Conservation (phyloP, 257 asterid species). For the Solanum corneliomulleri region DNA sequence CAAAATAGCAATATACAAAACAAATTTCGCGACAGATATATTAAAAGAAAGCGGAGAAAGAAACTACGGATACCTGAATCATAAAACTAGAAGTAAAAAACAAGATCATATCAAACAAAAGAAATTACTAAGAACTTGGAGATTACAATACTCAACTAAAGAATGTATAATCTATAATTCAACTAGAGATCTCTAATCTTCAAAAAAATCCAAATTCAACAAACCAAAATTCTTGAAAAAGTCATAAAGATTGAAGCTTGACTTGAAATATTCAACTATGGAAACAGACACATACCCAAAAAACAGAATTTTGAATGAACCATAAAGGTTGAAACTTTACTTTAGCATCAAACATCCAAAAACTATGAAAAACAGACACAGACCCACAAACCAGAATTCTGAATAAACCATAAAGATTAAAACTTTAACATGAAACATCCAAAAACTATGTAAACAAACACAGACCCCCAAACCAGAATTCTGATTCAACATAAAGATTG, state of each 20-base stretch:
- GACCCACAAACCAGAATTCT: not conserved
- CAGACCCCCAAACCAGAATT: not conserved
- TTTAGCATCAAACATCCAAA: conserved; percentile 1
- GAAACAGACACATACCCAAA: not conserved
- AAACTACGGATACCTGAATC: not conserved
- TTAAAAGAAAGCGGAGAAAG: not conserved
- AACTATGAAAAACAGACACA: not conserved
- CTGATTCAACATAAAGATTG: not conserved
- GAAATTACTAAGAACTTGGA: conserved; percentile 19
- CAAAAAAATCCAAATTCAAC: conserved; percentile 27
- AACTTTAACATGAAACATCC: not conserved
- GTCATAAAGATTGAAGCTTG: conserved; percentile 18
- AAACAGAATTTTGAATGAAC: not conserved
- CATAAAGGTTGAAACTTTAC: conserved; percentile 19
- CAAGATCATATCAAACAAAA: conserved; percentile 11
- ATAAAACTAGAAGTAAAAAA: not conserved
- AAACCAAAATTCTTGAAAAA: conserved; percentile 27
- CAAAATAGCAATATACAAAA: not conserved
- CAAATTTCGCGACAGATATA: not conserved
- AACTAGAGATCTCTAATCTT: conserved; percentile 21
- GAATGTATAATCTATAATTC: conserved; percentile 4
- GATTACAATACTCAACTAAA: conserved; percentile 2
- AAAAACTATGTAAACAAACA: not conserved
- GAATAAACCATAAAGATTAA: not conserved
- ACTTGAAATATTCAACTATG: conserved; percentile 13